Evolutionary conservation across 1,284 basidiomycete species (phyloP), one percentile per base, ranked within the genome.

Genomic region (Ceratobasidium sp.): DNA sequence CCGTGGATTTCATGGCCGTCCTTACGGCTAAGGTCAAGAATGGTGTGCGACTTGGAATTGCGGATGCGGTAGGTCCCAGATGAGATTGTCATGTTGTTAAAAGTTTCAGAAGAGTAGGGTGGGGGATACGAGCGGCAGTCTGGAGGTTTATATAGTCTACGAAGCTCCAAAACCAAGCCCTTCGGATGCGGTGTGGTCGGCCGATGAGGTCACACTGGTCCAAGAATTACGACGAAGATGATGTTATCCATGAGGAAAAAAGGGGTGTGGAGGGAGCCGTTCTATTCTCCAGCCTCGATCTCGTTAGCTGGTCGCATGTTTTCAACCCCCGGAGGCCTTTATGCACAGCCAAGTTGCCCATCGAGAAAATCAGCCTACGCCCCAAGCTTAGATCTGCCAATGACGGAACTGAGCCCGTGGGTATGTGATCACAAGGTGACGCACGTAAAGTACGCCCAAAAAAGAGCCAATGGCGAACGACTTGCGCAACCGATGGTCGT

Each of bases 311-410:
- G 67, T 15, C 53, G 53, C 39, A 49, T 58, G 63, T 46, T 58
- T 40, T 39, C 18, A 49, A 28, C 40, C 60, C 33, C 55, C 75
- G 53, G 49, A 26, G 55, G 40, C 26, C 64, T 68, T 77, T 44
- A 55, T 77, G 53, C 75, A 77, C 75, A 77, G 75, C 75, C 53
- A 60, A 68, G 51, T 6, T 55, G 20, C 75, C 15, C 63, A 77
- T 77, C 75, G 55, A 77, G 75, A 49, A 77, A 60, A 77, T 77
- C 75, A 77, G 75, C 42, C 23, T 77, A 51, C 75, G 75, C 75
- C 64, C 18, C 33, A 40, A 60, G 28, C 12, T 56, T 33, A 67
- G 53, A 77, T 68, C 75, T 46, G 46, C 75, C 75, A 77, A 77
- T 77, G 75, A 77, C 75, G 75, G 68, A 58, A 44, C 64, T 60